Percentiles rank a stretch among this genome's conserved stretches.
Evolutionary conservation across 495 filamentous ascomycete species (phyloP).

Genomic region (Neurospora sp.): DNA sequence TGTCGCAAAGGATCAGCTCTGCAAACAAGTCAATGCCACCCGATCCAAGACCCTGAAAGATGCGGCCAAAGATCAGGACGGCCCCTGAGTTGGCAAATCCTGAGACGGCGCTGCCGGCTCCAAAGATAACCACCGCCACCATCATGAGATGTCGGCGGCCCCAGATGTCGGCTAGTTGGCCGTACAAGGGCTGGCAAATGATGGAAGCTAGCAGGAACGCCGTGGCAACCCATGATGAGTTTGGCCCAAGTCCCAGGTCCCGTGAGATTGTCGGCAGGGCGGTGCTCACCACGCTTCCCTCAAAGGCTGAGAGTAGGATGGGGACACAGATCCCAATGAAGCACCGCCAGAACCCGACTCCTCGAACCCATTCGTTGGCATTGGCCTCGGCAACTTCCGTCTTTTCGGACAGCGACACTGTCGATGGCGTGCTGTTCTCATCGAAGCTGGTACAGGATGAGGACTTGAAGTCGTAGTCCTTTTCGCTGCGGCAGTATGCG

Average conservation of each 20-base stretch:
- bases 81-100: slow-evolving; percentile 22
- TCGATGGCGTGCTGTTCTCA: background rate
- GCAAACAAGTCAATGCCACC: slow-evolving; percentile 51
- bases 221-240: slow-evolving; percentile 22
- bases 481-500: background rate
- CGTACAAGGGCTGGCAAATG: slow-evolving; percentile 25
- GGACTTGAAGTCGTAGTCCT: background rate
- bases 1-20: slow-evolving; percentile 46
- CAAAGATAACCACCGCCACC: slow-evolving; percentile 28
- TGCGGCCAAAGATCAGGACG: slow-evolving; percentile 65
- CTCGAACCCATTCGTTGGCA: slow-evolving; percentile 12
- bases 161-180: slow-evolving; percentile 39
- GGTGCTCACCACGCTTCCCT: slow-evolving; percentile 42
- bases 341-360: slow-evolving; percentile 29
- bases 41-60: slow-evolving; percentile 70
- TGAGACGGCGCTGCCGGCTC: slow-evolving; percentile 33
- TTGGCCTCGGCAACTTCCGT: slow-evolving; percentile 1
- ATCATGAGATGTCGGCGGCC: slow-evolving; percentile 39
- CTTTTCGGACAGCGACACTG: slow-evolving; percentile 1
- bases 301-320: slow-evolving; percentile 34
- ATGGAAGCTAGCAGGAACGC: slow-evolving; percentile 19
- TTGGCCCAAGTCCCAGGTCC: slow-evolving; percentile 18
- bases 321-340: slow-evolving; percentile 27
- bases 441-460: background rate
- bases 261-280: slow-evolving; percentile 33